A percentile compares a stretch with the other conserved stretches of the same genome.
phyloP scores from a whole-genome alignment of 2,329 filamentous ascomycete species.

The Aspergillus novoparasiticus region DNA sequence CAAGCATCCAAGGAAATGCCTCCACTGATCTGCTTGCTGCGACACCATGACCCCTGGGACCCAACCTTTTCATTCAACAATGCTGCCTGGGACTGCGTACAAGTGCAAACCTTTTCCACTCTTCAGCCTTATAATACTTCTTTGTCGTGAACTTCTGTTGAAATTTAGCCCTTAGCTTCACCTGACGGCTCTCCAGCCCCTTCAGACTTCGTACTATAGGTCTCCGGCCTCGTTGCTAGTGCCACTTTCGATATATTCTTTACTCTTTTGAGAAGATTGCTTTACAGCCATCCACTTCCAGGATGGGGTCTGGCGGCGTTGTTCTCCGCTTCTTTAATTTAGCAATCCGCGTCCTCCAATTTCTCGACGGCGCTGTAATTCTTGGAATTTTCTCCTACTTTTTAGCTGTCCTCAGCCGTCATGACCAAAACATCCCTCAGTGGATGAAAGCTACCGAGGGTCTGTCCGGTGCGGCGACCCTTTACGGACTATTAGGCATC shows the following conservation, averaged over 20 bases:
- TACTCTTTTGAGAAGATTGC: not conserved
- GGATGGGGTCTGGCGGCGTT: slow-evolving; percentile 62
- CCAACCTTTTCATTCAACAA: slow-evolving; percentile 19
- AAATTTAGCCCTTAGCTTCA: not conserved
- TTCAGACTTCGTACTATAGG: not conserved
- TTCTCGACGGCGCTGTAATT: slow-evolving; percentile 71
- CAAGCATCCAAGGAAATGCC: slow-evolving; percentile 11
- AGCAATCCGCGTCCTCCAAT: slow-evolving; percentile 72
- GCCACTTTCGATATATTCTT: not conserved
- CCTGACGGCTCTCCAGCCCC: not conserved
- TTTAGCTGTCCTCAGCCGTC: slow-evolving; percentile 70
- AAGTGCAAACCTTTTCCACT: slow-evolving; percentile 14
- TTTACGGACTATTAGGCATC: slow-evolving; percentile 75
- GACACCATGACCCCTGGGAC: slow-evolving; percentile 18
- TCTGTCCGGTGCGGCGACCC: slow-evolving; percentile 70
- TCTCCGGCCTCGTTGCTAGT: not conserved
- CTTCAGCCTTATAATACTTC: slow-evolving; percentile 10
- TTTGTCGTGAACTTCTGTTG: not conserved
- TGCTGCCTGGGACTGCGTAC: slow-evolving; percentile 21
- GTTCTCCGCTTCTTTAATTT: slow-evolving; percentile 71
- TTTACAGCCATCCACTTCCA: slow-evolving; percentile 24
- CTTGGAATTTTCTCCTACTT: slow-evolving; percentile 84
- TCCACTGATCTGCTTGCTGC: slow-evolving; percentile 25
- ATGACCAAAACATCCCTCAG: slow-evolving; percentile 63
- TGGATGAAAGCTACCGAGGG: slow-evolving; percentile 75